Conservation (phyloP, 202 grass and related monocot species). For the Cymbopogon flexuosus region DNA sequence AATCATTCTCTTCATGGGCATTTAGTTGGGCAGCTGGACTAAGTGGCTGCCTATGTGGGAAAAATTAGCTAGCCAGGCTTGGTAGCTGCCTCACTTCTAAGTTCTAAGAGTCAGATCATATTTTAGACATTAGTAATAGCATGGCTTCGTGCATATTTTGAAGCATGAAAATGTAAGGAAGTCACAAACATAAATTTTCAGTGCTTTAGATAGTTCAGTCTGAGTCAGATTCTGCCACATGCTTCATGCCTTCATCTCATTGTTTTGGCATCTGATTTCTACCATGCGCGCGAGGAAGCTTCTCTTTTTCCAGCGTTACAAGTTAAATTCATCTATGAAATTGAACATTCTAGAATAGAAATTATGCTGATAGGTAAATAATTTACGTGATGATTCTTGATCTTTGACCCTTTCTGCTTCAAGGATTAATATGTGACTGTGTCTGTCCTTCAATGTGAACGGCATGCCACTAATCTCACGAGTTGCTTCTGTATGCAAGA, state of each 20-base stretch:
- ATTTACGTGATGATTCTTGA: not conserved
- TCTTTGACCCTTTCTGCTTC: not conserved
- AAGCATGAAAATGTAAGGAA: not conserved
- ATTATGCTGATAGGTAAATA: not conserved
- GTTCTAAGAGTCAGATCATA: not conserved
- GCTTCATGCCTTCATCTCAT: not conserved
- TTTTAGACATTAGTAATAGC: not conserved
- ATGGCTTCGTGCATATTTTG: not conserved
- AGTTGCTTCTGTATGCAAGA: not conserved
- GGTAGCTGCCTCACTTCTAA: not conserved
- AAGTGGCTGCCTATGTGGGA: not conserved
- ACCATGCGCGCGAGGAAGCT: not conserved
- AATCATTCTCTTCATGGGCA: no score
- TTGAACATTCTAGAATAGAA: not conserved
- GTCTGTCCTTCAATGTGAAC: not conserved
- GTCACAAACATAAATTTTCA: not conserved
- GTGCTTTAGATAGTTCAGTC: constrained; percentile 9
- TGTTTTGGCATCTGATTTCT: not conserved
- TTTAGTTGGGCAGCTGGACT: no score
- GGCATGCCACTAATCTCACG: not conserved
- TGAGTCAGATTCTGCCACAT: not conserved
- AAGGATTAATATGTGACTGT: not conserved
- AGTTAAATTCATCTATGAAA: not conserved
- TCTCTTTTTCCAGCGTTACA: not conserved
- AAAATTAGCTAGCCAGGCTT: not conserved